Percentiles rank a stretch among this genome's conserved stretches.
Conservation (phyloP, 257 asterid species). For the Leptodermis oblonga region DNA sequence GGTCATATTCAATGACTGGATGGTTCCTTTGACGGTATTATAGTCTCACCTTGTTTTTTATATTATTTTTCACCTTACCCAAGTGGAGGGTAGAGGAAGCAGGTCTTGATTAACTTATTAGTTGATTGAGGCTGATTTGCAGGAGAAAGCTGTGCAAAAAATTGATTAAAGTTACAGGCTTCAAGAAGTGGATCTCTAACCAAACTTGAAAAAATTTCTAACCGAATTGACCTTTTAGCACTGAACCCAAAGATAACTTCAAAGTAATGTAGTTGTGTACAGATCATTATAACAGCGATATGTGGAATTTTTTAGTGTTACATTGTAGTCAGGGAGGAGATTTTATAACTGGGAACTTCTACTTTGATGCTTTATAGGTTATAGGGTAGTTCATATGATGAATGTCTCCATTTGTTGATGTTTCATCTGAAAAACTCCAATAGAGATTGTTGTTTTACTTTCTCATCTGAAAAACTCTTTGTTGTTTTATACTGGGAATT, state of each 20-base stretch:
- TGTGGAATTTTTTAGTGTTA: too few species aligned
- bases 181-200: neutral
- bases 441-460: neutral
- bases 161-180: neutral
- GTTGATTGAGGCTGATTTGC: conserved; percentile 9
- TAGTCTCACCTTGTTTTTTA: too few species aligned
- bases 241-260: neutral
- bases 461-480: too few species aligned
- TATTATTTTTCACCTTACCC: neutral
- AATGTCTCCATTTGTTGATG: conserved; percentile 1
- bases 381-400: too few species aligned
- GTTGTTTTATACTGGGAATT: too few species aligned
- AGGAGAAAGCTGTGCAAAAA: neutral
- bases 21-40: too few species aligned
- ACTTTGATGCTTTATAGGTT: too few species aligned
- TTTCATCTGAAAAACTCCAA: neutral
- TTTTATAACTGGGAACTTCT: too few species aligned
- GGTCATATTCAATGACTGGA: too few species aligned
- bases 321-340: too few species aligned
- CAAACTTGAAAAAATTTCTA: neutral
- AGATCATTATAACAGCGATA: neutral
- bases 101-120: conserved; percentile 1
- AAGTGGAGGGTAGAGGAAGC: neutral
- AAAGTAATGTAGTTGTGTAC: neutral
- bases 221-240: neutral